Evolutionary conservation across 257 asterid genomes (phyloP).

Genomic region (Solanum appendiculatum): DNA sequence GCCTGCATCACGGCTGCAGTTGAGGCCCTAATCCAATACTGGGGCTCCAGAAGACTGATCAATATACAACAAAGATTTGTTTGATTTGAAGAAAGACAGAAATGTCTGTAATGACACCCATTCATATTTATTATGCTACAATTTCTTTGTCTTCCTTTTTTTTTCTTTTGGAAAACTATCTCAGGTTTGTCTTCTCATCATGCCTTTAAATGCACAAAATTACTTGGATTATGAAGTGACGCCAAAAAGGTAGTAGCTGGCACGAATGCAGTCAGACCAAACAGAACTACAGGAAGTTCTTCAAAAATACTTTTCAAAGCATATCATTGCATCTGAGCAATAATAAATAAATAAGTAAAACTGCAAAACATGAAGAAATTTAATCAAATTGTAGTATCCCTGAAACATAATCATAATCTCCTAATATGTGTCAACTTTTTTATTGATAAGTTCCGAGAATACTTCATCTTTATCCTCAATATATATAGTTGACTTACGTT

Average conservation of each 20-base stretch:
- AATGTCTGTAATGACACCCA: background rate
- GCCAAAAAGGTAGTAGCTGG: background rate
- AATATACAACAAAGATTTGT: background rate
- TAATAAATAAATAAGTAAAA: background rate
- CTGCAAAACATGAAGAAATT: background rate
- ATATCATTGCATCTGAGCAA: background rate
- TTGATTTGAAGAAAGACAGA: background rate
- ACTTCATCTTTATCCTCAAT: background rate
- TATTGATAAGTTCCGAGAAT: background rate
- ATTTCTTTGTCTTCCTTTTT: background rate
- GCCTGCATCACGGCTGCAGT: background rate
- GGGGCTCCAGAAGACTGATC: background rate
- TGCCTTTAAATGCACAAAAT: background rate
- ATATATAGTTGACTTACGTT: constrained; percentile 34
- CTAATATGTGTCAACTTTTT: background rate
- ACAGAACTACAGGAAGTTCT: background rate
- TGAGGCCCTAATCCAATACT: background rate
- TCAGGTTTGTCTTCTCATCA: background rate
- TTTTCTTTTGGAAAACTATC: background rate
- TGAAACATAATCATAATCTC: background rate
- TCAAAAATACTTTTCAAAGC: background rate
- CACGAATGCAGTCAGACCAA: background rate
- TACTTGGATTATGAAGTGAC: background rate
- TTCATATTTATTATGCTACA: background rate
- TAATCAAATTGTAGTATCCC: background rate